Evolutionary conservation across 768 basidiomycete genomes (phyloP).

Genomic region (Tylopilus rubrobrunneus): DNA sequence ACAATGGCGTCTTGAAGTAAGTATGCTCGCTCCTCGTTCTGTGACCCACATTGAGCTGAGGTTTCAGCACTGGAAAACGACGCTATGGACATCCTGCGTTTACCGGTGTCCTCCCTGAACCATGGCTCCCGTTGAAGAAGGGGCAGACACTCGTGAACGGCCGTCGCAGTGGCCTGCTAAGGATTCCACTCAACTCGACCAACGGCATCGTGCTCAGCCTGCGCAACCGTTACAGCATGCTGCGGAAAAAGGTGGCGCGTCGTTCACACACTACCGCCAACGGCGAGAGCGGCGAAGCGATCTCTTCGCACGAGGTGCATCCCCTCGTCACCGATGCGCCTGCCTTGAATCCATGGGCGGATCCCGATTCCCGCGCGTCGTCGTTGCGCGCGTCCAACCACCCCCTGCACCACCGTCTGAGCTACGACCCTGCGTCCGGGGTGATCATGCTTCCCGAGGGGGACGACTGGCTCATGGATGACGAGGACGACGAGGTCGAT

Average conservation of each 20-base stretch:
- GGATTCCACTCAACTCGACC: slow-evolving; percentile 38
- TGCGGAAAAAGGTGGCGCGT: slow-evolving; percentile 35
- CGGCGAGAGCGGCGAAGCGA: slow-evolving; percentile 1
- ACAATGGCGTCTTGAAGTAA: slow-evolving; percentile 87
- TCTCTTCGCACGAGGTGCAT: slow-evolving; percentile 14
- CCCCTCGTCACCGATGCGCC: slow-evolving; percentile 26
- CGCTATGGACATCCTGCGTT: slow-evolving; percentile 95
- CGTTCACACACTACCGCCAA: slow-evolving; percentile 3
- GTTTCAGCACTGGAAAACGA: slow-evolving; percentile 79
- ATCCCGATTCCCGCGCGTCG: slow-evolving; percentile 29
- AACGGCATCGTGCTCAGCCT: slow-evolving; percentile 81
- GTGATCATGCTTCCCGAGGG: slow-evolving; percentile 86
- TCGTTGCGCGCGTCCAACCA: slow-evolving; percentile 29
- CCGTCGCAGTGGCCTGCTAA: slow-evolving; percentile 30
- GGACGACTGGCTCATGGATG: slow-evolving; percentile 60
- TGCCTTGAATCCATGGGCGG: slow-evolving; percentile 60
- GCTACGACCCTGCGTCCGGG: slow-evolving; percentile 83
- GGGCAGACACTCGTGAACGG: slow-evolving; percentile 71
- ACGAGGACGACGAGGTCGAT: slow-evolving; percentile 28
- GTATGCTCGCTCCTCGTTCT: slow-evolving; percentile 6
- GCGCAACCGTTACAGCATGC: slow-evolving; percentile 62
- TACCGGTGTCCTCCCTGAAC: slow-evolving; percentile 87
- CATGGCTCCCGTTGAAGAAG: slow-evolving; percentile 91
- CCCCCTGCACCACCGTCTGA: slow-evolving; percentile 47
- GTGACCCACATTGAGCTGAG: slow-evolving; percentile 2